phyloP scores from a whole-genome alignment of 1,284 basidiomycete genomes.

The Taiwanofungus camphoratus region DNA sequence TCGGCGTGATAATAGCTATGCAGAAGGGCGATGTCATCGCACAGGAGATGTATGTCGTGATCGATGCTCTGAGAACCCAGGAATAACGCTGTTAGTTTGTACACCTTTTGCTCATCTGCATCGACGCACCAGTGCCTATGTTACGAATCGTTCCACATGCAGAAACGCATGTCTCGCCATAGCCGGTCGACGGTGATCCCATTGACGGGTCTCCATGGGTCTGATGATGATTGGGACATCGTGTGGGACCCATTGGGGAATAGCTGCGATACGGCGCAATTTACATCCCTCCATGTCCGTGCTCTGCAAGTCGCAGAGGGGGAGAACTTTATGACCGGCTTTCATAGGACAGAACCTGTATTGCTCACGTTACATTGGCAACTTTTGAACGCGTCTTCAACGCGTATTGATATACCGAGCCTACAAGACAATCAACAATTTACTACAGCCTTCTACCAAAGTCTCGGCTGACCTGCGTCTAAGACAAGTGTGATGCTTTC shows the following conservation, averaged over 20 bases:
- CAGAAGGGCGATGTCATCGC: neutral
- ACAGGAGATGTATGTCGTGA: too few relatives aligned
- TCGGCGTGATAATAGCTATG: neutral
- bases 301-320: conserved; percentile 36
- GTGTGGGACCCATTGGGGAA: conserved; percentile 37
- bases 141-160: conserved; percentile 43
- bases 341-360: conserved; percentile 6
- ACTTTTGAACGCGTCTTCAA: conserved; percentile 60
- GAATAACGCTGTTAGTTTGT: neutral
- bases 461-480: conserved; percentile 38
- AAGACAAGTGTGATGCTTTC: conserved; percentile 61
- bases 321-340: conserved; percentile 10
- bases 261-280: conserved; percentile 54
- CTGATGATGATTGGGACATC: conserved; percentile 26
- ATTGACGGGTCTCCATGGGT: conserved; percentile 31
- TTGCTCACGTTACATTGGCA: conserved; percentile 59
- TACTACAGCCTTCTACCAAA: neutral
- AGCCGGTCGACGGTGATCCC: conserved; percentile 60
- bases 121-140: conserved; percentile 5
- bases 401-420: conserved; percentile 61
- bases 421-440: conserved; percentile 23
- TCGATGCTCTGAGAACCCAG: too few relatives aligned
- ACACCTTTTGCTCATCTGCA: neutral
- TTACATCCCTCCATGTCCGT: conserved; percentile 59
- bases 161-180: conserved; percentile 63